Percentiles rank a stretch among this genome's conserved stretches.
phyloP scores from a whole-genome alignment of 495 filamentous ascomycete species.

The Talaromyces proteolyticus region DNA sequence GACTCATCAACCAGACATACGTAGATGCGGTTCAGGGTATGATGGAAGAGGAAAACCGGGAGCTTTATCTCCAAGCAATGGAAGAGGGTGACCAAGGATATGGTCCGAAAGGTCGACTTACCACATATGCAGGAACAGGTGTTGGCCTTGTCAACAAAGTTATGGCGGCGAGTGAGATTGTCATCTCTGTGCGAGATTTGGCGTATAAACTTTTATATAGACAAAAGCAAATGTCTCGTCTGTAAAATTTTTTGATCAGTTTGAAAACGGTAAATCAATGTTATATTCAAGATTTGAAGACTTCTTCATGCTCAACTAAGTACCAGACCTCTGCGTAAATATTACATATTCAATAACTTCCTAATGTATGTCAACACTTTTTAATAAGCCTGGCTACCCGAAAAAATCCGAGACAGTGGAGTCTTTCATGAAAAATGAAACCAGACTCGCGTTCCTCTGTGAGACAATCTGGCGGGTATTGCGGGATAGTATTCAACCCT shows the following conservation, averaged over 20 bases:
- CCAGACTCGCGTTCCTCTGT: background rate
- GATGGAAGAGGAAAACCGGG: constrained; percentile 46
- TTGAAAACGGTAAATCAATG: too few relatives aligned
- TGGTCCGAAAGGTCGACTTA: constrained; percentile 51
- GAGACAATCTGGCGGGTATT: background rate
- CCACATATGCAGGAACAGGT: constrained; percentile 55
- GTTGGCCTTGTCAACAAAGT: constrained; percentile 29
- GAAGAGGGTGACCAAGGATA: constrained; percentile 47
- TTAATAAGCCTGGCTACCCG: too few relatives aligned
- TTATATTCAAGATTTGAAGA: background rate
- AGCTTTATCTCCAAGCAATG: constrained; percentile 41
- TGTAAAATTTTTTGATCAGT: too few relatives aligned
- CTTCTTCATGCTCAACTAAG: background rate
- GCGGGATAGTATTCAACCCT: background rate
- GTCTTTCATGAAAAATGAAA: background rate
- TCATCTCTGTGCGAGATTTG: constrained; percentile 15
- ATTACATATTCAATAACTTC: too few relatives aligned
- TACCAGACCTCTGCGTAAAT: background rate
- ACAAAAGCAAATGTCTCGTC: background rate
- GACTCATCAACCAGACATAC: constrained; percentile 56
- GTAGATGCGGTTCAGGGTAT: constrained; percentile 43
- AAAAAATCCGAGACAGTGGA: background rate
- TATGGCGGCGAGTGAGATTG: constrained; percentile 21
- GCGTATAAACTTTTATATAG: constrained; percentile 3
- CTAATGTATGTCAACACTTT: too few relatives aligned